Base-by-base conservation (phyloP, 306 rosid genomes). In the Luffa acutangula region DNA sequence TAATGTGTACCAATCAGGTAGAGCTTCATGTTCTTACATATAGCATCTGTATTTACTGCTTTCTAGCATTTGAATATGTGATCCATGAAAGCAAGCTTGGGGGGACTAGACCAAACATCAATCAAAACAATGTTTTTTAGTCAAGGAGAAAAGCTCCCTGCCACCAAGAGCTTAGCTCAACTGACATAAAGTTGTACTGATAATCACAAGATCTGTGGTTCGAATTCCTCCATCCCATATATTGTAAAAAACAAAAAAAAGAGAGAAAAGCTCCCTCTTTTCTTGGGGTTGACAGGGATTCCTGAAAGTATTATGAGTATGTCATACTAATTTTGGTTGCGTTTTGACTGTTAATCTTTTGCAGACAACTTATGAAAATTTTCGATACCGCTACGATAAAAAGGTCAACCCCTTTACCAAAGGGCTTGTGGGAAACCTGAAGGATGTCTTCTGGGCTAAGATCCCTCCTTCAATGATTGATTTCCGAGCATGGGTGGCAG, bases 311-410 rank as follows among this genome's bases (percentile, higher is more conserved):
- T 71, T 0, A 25, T 3, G 54, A 11, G 34, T 70, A n/a, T 8
- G 1, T 46, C n/a, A 1, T 6, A 72, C 54, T 31, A 25, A 51
- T 48, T 8, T 48, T 33, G n/a, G 45, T 51, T 74, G 78, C 11
- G 13, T 33, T 46, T 71, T 36, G 78, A 75, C 17, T 15, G 34
- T 36, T 87, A n/a, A 11, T 80, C 81, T 82, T 81, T 39, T 18
- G 57, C 82, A 95, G 97, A 95, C 98, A 39, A 95, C 97, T 20
- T 92, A 95, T 45, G 98, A 95, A 88, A 95, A 92, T 75, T 95
- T 95, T 63, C 92, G 97, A 36, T 92, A 91, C 65, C 98, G 93
- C 20, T 95, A 95, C 1, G 97, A 95, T 79, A 90, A 88, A 92
- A 92, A 92, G 71, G 90, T 87, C 77, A 95, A 92, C 52, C 98